Base-by-base conservation (phyloP, 345 rosid species). In the Melastoma malabathricum region DNA sequence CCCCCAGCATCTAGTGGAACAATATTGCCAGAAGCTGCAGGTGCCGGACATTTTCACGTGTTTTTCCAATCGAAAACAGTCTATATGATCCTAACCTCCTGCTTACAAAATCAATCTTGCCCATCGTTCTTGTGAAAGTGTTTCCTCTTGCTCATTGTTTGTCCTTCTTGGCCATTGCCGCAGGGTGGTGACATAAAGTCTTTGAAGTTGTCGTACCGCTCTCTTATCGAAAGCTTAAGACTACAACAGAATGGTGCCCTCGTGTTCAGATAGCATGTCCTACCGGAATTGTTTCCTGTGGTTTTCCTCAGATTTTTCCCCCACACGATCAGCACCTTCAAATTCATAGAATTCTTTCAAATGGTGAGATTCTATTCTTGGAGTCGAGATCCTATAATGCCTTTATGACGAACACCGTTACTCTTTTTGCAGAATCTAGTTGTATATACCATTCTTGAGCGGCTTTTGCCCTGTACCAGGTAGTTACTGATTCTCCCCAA, bases 21-120 rank as follows among this genome's bases (percentile, higher is more conserved):
- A 87, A 63, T 87, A 80, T 59, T 69, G 95, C 69, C 89, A 82
- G 61, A 87, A 79, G 76, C 81, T 92, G 78, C 85, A 87, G 98
- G 96, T 34, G 47, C 38, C 1, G 1, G 14, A 12, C 15, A 18
- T 45, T 55, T 8, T 25, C 38, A 44, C 3, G 20, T 23, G 13
- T 27, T 5, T 51, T 18, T 41, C 23, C 43, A 8, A 14, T 57
- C 18, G 61, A 47, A 22, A 56, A 47, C 14, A 13, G 0, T 51
- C 34, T 51, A n/a, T 15, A 55, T 55, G n/a, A 43, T 49, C 23
- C 46, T 29, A 29, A 20, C 45, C 47, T 31, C 45, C 45, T 6
- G 23, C 41, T 18, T 29, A 15, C 14, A 2, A 38, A 31, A 22
- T 22, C 25, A 22, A 2, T 1, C 25, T 47, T 16, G 45, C 10